Percentiles rank a stretch among this genome's conserved stretches.
Evolutionary conservation across 192 early-diverging fungal species (phyloP).

Genomic region (Coemansia sp.): DNA sequence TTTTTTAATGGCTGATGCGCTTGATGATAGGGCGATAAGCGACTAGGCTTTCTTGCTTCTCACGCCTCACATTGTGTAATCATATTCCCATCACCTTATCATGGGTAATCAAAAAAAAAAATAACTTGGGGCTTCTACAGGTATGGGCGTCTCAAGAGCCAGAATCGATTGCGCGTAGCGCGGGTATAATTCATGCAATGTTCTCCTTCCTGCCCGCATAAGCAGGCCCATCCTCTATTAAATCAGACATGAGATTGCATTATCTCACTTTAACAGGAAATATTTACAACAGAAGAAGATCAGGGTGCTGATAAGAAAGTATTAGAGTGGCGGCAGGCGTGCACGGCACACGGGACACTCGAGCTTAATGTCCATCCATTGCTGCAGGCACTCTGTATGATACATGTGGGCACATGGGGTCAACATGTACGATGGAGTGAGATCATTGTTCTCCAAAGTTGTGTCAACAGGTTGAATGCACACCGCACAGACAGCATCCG

Average conservation of each 20-base stretch:
- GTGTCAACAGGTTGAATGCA: constrained; percentile 6
- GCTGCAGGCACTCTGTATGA: constrained; percentile 69
- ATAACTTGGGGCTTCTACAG: not conserved
- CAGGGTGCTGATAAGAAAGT: not conserved
- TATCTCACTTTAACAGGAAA: not conserved
- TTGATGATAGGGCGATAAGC: not conserved
- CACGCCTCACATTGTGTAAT: not conserved
- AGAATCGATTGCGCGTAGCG: not conserved
- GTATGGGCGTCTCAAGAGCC: not conserved
- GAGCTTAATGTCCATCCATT: constrained; percentile 81
- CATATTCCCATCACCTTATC: not conserved
- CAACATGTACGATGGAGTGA: constrained; percentile 59
- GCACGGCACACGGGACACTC: constrained; percentile 71
- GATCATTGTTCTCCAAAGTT: not conserved
- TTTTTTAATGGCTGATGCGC: not conserved
- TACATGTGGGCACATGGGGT: constrained; percentile 81
- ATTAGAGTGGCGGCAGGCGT: constrained; percentile 59
- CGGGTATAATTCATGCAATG: constrained; percentile 5
- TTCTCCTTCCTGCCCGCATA: constrained; percentile 1
- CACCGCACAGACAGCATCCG: constrained; percentile 3
- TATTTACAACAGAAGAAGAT: not conserved
- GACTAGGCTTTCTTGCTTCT: not conserved
- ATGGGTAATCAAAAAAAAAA: not conserved
- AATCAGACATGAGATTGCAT: constrained; percentile 5
- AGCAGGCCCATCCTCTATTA: not conserved